A percentile compares a stretch with the other conserved stretches of the same genome.
These are phyloP conservation scores for Leccinum huronense DNA, from an alignment of 1,284 basidiomycete genomes.

Conservation along the genomic window DNA sequence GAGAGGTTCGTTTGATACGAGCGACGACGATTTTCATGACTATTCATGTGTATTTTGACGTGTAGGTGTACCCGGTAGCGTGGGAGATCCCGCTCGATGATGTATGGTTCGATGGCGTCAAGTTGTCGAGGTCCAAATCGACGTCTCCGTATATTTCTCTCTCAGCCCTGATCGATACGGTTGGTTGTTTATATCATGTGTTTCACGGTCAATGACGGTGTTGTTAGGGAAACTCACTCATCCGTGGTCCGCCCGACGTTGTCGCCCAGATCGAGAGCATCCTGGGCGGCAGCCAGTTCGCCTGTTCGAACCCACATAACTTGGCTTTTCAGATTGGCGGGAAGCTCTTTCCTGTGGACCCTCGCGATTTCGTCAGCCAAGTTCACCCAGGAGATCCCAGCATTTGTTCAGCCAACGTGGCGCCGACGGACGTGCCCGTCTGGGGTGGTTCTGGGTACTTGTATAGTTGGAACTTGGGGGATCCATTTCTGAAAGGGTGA, in stretches of 20 bases:
- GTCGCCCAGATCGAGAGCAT: constrained; percentile 42
- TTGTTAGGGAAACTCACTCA: constrained; percentile 52
- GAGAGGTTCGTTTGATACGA: constrained; percentile 41
- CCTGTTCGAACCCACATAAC: constrained; percentile 50
- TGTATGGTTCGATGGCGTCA: constrained; percentile 38
- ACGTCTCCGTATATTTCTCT: constrained; percentile 31
- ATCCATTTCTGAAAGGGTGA: constrained; percentile 53
- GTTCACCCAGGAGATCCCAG: constrained; percentile 38
- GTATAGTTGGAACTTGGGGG: constrained; percentile 56
- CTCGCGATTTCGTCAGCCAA: constrained; percentile 58
- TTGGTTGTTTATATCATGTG: constrained; percentile 10
- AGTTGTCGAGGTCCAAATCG: constrained; percentile 32
- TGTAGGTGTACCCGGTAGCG: constrained; percentile 34
- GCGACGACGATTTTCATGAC: not conserved
- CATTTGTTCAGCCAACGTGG: constrained; percentile 50
- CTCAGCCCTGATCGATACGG: constrained; percentile 40
- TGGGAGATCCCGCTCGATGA: constrained; percentile 40
- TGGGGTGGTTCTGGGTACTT: constrained; percentile 43
- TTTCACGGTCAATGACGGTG: not conserved
- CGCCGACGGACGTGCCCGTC: constrained; percentile 51
- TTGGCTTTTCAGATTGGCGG: constrained; percentile 64
- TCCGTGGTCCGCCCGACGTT: constrained; percentile 55
- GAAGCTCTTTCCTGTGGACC: constrained; percentile 61
- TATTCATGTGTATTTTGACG: constrained; percentile 13
- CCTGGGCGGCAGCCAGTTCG: constrained; percentile 39